Evolutionary conservation across 2,329 filamentous ascomycete species (phyloP).

Genomic region (Cordyceps tenuipes): DNA sequence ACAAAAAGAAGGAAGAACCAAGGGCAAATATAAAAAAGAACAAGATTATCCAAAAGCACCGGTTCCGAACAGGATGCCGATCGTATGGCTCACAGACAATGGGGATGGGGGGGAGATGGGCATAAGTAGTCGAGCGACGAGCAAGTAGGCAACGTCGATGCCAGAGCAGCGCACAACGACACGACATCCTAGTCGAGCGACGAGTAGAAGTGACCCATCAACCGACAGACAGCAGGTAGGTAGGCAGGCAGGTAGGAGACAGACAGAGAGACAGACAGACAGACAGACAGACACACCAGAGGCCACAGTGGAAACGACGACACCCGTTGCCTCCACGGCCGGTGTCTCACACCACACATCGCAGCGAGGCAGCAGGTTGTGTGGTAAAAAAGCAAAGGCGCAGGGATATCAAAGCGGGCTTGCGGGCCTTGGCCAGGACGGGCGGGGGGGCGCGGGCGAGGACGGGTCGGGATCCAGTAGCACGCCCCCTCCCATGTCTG

Average conservation of each 20-base stretch:
- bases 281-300: neutral
- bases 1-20: conserved; percentile 43
- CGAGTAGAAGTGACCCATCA: neutral
- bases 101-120: conserved; percentile 35
- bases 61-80: conserved; percentile 40
- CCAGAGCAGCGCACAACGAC: neutral
- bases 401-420: conserved; percentile 10
- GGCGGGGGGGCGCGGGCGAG: conserved; percentile 8
- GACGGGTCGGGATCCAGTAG: conserved; percentile 10
- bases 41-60: conserved; percentile 32
- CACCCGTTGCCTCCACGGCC: conserved; percentile 8
- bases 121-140: conserved; percentile 36
- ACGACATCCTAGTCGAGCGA: conserved; percentile 6
- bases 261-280: conserved; percentile 11
- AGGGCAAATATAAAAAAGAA: conserved; percentile 38
- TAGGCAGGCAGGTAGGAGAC: conserved; percentile 7
- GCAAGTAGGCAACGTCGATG: conserved; percentile 4
- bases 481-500: neutral
- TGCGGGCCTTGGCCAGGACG: conserved; percentile 4
- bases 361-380: neutral
- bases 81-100: conserved; percentile 33
- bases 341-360: conserved; percentile 9
- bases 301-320: conserved; percentile 10
- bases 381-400: neutral
- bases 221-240: conserved; percentile 12